Percentiles rank a stretch among this genome's conserved stretches.
These are phyloP conservation scores for Moricandia moricandioides DNA, from an alignment of 345 rosid genomes.

Conservation along the genomic window DNA sequence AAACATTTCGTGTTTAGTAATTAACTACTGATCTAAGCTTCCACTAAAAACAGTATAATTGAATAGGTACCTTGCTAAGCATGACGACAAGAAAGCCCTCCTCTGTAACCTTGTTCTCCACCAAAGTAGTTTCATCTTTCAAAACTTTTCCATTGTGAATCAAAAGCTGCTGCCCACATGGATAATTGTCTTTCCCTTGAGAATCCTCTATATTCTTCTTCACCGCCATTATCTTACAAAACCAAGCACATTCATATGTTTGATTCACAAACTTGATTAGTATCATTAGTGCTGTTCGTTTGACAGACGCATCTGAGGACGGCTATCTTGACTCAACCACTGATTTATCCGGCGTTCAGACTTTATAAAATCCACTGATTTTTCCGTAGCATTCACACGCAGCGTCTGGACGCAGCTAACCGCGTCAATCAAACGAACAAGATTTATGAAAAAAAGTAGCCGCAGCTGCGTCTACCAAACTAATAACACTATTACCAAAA, in stretches of 20 bases:
- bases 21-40: not conserved
- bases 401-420: no score
- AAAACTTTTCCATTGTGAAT: slow-evolving; percentile 97
- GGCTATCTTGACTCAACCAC: no score
- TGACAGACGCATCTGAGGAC: no score
- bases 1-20: not conserved
- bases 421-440: no score
- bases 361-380: no score
- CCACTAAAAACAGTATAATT: not conserved
- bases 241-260: not conserved
- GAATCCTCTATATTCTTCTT: slow-evolving; percentile 95
- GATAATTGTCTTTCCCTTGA: slow-evolving; percentile 93
- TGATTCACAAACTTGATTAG: not conserved
- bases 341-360: no score
- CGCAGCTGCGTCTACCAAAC: no score
- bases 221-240: slow-evolving; percentile 75
- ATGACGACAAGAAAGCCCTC: slow-evolving; percentile 98
- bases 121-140: slow-evolving; percentile 91
- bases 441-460: no score
- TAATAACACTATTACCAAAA: no score
- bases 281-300: no score
- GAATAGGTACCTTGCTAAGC: slow-evolving; percentile 83
- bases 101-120: slow-evolving; percentile 78
- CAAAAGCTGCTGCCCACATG: slow-evolving; percentile 89
- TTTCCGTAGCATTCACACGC: no score